Evolutionary conservation across 2,329 filamentous ascomycete species (phyloP).

Genomic region (Paradendryphiella salina): DNA sequence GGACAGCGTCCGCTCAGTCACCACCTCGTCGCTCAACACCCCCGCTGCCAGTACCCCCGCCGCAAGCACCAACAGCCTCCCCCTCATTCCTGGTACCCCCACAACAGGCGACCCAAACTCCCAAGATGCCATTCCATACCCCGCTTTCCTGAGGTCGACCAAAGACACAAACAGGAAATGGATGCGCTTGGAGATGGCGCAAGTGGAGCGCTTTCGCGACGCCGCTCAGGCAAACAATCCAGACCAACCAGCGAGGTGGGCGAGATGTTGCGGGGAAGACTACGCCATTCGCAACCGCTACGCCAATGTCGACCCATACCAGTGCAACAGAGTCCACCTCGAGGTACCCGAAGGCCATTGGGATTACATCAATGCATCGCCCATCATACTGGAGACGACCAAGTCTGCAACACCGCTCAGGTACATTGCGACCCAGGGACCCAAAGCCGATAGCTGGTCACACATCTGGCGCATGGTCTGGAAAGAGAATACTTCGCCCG

Average conservation of each 20-base stretch:
- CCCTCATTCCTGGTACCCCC: constrained; percentile 22
- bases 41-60: constrained; percentile 33
- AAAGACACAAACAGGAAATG: constrained; percentile 63
- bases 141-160: constrained; percentile 58
- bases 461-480: constrained; percentile 97
- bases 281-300: constrained; percentile 77
- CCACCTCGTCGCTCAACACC: constrained; percentile 33
- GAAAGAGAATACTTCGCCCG: constrained; percentile 70
- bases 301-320: constrained; percentile 85
- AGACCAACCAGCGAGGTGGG: constrained; percentile 58
- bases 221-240: constrained; percentile 44
- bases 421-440: constrained; percentile 95
- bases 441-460: constrained; percentile 72
- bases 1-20: constrained; percentile 42
- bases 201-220: constrained; percentile 58
- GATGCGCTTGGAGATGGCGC: constrained; percentile 63
- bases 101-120: constrained; percentile 15
- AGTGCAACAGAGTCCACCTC: constrained; percentile 80
- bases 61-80: constrained; percentile 40
- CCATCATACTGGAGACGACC: constrained; percentile 50
- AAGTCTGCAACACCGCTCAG: constrained; percentile 50
- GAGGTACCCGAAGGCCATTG: constrained; percentile 68
- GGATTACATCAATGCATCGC: constrained; percentile 59
- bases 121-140: constrained; percentile 45
- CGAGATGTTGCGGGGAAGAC: constrained; percentile 61